A percentile compares a stretch with the other conserved stretches of the same genome.
Conservation (phyloP, 208 protist species). For the Crithidia bombi region DNA sequence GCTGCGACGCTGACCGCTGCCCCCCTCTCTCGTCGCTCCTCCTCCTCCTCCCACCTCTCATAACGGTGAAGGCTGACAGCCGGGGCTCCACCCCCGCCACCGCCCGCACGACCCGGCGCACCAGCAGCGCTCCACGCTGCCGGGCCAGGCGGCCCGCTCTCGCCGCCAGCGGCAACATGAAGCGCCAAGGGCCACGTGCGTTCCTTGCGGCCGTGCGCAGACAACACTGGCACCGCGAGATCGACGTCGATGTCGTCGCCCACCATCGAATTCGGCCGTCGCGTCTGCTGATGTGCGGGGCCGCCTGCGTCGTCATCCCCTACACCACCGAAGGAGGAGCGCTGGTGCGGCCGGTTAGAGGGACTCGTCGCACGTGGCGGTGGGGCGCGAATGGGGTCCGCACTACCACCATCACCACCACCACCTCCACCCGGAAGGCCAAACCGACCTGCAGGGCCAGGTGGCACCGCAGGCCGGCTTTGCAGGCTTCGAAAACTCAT, state of each 20-base stretch:
- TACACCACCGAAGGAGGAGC: not conserved
- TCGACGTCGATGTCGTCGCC: not conserved
- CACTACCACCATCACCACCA: no score
- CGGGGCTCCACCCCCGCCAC: not conserved
- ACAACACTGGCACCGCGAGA: conserved; percentile 4
- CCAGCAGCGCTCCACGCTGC: not conserved
- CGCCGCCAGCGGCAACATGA: no score
- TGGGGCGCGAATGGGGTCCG: conserved; percentile 6
- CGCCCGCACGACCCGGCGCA: not conserved
- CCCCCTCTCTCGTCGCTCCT: not conserved
- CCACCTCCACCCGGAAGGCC: no score
- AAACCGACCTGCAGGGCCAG: no score
- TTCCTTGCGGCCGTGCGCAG: not conserved
- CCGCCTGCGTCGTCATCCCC: not conserved
- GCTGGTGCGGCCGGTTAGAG: not conserved
- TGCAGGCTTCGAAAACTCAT: not conserved
- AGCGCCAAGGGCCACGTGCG: not conserved
- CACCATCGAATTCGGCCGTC: no score
- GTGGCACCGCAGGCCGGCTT: no score
- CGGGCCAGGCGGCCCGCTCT: conserved; percentile 1
- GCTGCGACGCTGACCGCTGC: not conserved
- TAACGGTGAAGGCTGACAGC: not conserved
- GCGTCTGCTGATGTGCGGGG: no score
- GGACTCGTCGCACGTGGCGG: conserved; percentile 22
- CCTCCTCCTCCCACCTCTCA: not conserved